Conservation (phyloP, 345 rosid genomes). For the Linum lewisii region DNA sequence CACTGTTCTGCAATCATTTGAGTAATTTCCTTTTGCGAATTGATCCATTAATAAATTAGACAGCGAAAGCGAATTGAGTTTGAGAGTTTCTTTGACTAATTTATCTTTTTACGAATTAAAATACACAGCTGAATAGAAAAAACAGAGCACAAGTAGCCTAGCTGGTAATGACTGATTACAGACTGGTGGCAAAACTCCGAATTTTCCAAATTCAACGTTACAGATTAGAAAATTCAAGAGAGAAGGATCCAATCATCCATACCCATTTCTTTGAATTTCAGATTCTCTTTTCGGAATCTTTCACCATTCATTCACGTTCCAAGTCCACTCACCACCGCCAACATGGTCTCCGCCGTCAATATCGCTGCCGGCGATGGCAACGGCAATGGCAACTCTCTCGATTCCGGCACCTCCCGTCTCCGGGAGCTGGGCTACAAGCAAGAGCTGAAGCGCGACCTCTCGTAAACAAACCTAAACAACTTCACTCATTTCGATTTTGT, state of each 20-base stretch:
- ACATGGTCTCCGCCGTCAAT: slow-evolving; percentile 25
- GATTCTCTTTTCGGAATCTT: background rate
- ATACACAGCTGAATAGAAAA: no score
- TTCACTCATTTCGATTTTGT: background rate
- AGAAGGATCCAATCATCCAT: background rate
- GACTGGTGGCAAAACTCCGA: no score
- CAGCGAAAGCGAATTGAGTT: no score
- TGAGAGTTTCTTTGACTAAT: no score
- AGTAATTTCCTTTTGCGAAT: no score
- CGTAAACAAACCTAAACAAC: slow-evolving; percentile 32
- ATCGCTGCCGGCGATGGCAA: slow-evolving; percentile 16
- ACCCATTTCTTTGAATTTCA: no score
- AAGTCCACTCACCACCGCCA: background rate
- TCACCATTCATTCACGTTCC: background rate
- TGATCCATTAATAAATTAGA: no score
- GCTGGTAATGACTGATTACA: no score
- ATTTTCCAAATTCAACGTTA: no score
- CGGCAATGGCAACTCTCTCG: slow-evolving; percentile 21
- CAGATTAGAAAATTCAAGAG: no score
- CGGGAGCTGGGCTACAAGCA: slow-evolving; percentile 92
- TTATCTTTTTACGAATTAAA: background rate
- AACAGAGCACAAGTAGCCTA: no score
- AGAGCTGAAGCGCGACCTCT: slow-evolving; percentile 93
- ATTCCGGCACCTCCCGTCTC: slow-evolving; percentile 67
- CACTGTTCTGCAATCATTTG: no score